Conservation (phyloP, 2,329 filamentous ascomycete species). For the Pseudopithomyces chartarum region DNA sequence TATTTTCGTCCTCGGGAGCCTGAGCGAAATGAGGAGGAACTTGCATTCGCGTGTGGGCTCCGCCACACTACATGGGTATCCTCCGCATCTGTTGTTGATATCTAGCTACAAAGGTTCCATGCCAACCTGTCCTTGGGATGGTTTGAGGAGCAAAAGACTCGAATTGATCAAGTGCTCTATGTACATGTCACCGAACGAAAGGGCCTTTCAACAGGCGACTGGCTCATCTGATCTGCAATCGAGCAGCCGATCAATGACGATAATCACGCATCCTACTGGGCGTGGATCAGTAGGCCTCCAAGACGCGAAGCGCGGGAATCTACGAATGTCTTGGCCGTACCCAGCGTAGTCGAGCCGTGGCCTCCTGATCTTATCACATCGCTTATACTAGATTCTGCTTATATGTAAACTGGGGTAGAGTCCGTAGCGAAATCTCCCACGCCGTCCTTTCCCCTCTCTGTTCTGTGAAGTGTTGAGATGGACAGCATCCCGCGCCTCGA, state of each 20-base stretch:
- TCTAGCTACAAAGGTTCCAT: neutral
- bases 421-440: neutral
- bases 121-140: neutral
- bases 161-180: neutral
- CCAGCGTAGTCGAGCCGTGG: neutral
- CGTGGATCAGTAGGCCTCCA: neutral
- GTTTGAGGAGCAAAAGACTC: neutral
- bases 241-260: neutral
- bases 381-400: neutral
- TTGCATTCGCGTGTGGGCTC: neutral
- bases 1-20: neutral
- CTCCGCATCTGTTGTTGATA: neutral
- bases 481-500: neutral
- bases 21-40: slow-evolving; percentile 1
- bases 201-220: neutral
- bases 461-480: neutral
- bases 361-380: neutral
- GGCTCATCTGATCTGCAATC: neutral
- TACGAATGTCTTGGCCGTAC: neutral
- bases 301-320: neutral
- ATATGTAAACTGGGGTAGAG: neutral
- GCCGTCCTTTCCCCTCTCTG: neutral
- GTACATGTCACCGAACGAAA: neutral
- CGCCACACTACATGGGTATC: neutral
- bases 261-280: neutral